A percentile compares a stretch with the other conserved stretches of the same genome.
phyloP scores from a whole-genome alignment of 257 asterid species.

The Ballota nigra region DNA sequence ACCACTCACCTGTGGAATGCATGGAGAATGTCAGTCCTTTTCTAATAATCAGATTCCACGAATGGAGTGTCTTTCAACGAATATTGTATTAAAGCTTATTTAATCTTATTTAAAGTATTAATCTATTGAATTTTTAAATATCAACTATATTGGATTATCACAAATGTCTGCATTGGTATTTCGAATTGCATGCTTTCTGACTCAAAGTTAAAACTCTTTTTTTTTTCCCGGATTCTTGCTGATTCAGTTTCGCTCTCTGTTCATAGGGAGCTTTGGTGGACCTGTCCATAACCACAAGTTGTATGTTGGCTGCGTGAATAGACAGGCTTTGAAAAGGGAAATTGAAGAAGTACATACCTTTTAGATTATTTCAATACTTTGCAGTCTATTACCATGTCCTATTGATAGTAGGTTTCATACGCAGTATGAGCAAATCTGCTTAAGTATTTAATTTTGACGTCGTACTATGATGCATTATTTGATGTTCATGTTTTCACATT shows the following conservation, averaged over 20 bases:
- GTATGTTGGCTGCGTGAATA: slow-evolving; percentile 76
- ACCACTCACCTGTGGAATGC: background rate
- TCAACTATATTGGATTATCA: background rate
- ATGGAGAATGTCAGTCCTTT: background rate
- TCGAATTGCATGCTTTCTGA: slow-evolving; percentile 1
- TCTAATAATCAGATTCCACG: background rate
- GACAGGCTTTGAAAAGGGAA: slow-evolving; percentile 61
- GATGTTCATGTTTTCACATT: background rate
- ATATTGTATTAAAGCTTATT: background rate
- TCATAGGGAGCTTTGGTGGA: slow-evolving; percentile 47
- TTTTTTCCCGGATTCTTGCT: slow-evolving; percentile 7
- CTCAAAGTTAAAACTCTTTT: background rate
- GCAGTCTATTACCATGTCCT: slow-evolving; percentile 10
- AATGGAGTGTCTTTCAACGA: background rate
- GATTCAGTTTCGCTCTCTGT: slow-evolving; percentile 25
- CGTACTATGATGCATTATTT: background rate
- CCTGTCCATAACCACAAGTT: slow-evolving; percentile 64
- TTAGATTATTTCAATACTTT: slow-evolving; percentile 9
- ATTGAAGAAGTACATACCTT: slow-evolving; percentile 65
- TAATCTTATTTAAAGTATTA: background rate
- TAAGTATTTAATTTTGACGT: background rate
- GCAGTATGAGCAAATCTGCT: slow-evolving; percentile 3
- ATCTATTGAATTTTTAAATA: background rate
- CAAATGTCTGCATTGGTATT: background rate
- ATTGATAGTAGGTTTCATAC: background rate